Evolutionary conservation across 805 yeast species (phyloP), one percentile per base, ranked within the genome.

Genomic region (Saturnispora hagleri): DNA sequence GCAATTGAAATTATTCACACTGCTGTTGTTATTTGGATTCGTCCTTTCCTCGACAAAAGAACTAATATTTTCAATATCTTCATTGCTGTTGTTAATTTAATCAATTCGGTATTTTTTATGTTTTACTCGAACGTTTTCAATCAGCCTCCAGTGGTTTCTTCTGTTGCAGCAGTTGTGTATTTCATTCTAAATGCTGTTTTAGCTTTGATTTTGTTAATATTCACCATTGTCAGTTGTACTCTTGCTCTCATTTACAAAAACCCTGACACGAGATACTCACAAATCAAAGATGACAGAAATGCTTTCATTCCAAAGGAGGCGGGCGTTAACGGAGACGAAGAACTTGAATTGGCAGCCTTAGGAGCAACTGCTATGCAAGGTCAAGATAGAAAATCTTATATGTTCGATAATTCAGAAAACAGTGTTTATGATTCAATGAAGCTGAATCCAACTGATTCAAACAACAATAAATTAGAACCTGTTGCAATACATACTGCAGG

Each of bases 261-360:
- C 67, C 98, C 99, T 50, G 99, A 93, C 69, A 81, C 91, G 9
- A 79, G 96, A 60, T 93, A 93, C 72, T 91, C 89, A 71, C 98
- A 97, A 55, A 86, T 91, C 85, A 86, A 85, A 60, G 99, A 93
- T 68, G 99, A 93, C 65, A 81, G 99, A 65, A 93, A 86, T 48
- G 86, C 97, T n/a, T 93, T 93, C 67, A 86, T 93, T 63, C 90
- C 90, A 56, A 76, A 83, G 61, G 73, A 74, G 51, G 81, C 73
- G 51, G 59, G 45, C n/a, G 58, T 59, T n/a, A 67, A 67, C 34
- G 68, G 66, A 43, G 65, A 66, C 47, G 75, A 70, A 28, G 82
- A 75, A 54, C 71, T 82, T 54, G 91, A 85, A 67, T 74, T 85
- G 57, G 80, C 80, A 63, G 91, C 86, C 1, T 73, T 85, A 50